Conservation (phyloP, 345 rosid species). For the Hypericum androsaemum region DNA sequence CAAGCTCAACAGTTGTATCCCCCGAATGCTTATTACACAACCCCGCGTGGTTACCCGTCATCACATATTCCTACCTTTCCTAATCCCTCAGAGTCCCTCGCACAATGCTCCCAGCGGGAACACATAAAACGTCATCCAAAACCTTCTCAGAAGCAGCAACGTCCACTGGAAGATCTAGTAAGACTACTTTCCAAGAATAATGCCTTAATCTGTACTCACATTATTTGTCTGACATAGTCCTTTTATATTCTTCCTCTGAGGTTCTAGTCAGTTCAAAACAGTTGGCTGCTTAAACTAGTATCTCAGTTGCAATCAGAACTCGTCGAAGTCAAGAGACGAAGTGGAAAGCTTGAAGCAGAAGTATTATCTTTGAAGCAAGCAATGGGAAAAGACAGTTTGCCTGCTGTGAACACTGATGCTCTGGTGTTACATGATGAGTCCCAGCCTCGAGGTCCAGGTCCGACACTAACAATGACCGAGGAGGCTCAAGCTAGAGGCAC, state of each 20-base stretch:
- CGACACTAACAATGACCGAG: too few species aligned
- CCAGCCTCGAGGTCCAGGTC: too few species aligned
- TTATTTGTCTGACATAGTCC: not conserved
- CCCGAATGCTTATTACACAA: conserved; percentile 11
- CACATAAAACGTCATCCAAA: conserved; percentile 20
- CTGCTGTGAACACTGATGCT: too few species aligned
- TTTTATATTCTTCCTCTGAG: not conserved
- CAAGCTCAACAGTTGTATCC: conserved; percentile 25
- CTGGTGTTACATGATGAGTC: too few species aligned
- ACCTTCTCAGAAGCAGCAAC: conserved; percentile 37
- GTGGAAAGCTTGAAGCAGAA: conserved; percentile 27
- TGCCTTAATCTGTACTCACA: not conserved
- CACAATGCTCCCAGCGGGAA: conserved; percentile 22
- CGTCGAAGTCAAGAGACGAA: conserved; percentile 22
- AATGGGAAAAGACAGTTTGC: too few species aligned
- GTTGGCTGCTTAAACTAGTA: conserved; percentile 22
- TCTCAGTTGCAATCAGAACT: conserved; percentile 30
- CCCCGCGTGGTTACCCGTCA: conserved; percentile 17
- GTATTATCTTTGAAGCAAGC: conserved; percentile 21
- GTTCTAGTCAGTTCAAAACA: conserved; percentile 31
- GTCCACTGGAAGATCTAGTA: conserved; percentile 39
- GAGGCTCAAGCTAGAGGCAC: too few species aligned
- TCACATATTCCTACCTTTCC: conserved; percentile 8
- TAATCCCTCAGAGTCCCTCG: conserved; percentile 13
- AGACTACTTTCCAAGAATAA: conserved; percentile 12